Percentiles rank a stretch among this genome's conserved stretches.
These are phyloP conservation scores for Leishmania tarentolae DNA, from an alignment of 208 protist species.

Conservation along the genomic window DNA sequence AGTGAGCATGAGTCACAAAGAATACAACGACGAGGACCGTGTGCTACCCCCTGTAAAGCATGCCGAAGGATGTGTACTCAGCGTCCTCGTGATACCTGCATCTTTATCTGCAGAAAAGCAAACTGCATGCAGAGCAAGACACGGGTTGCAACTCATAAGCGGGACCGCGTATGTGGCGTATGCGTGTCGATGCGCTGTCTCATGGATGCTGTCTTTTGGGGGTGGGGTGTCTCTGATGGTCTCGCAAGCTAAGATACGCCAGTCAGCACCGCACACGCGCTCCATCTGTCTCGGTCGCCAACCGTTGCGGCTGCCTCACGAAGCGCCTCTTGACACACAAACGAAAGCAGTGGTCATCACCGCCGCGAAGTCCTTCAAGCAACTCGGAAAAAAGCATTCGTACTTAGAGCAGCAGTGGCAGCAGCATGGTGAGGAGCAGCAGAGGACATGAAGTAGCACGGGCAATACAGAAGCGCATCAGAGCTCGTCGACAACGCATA, in stretches of 20 bases:
- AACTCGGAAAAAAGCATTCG: neutral
- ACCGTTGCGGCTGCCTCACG: neutral
- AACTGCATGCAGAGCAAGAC: neutral
- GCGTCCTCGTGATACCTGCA: neutral
- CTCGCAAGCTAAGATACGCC: neutral
- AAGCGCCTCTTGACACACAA: neutral
- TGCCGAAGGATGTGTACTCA: neutral
- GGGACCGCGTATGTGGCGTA: neutral
- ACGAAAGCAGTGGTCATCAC: neutral
- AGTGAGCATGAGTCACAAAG: neutral
- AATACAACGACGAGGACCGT: neutral
- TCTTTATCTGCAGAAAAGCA: neutral
- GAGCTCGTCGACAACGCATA: neutral
- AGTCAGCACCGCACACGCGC: slow-evolving; percentile 8
- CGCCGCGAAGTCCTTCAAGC: neutral
- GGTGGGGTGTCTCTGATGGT: neutral
- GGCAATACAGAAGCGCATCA: slow-evolving; percentile 10
- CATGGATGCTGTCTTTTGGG: neutral
- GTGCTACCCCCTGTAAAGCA: neutral
- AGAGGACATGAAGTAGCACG: neutral
- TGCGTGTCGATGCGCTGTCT: neutral
- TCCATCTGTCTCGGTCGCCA: neutral
- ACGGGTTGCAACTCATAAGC: neutral
- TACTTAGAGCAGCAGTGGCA: neutral
- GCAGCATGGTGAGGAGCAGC: neutral